Evolutionary conservation across 345 rosid species (phyloP).

Genomic region (Brassica carinata): DNA sequence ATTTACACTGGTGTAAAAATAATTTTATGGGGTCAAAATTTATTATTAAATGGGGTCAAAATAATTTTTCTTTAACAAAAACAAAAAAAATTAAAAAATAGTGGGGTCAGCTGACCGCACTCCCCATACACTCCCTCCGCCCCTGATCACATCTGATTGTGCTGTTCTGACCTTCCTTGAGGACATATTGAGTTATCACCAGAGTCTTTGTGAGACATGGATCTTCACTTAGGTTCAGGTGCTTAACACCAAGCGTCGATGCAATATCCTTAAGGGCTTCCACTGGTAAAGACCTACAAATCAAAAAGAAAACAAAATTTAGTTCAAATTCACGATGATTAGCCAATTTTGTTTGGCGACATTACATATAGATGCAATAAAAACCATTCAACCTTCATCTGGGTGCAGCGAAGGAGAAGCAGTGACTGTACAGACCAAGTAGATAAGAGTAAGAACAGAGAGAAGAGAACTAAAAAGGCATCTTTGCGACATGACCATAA

Average conservation of each 20-base stretch:
- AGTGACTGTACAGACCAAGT: slow-evolving; percentile 4
- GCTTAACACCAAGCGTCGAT: slow-evolving; percentile 33
- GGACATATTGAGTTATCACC: slow-evolving; percentile 30
- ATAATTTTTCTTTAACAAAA: too few relatives aligned
- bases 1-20: too few relatives aligned
- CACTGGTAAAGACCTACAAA: slow-evolving; percentile 22
- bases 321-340: slow-evolving; percentile 7
- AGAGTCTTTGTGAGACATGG: slow-evolving; percentile 41
- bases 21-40: too few relatives aligned
- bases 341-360: background rate
- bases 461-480: background rate
- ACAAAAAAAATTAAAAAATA: too few relatives aligned
- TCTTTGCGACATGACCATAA: slow-evolving; percentile 20
- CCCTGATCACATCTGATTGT: slow-evolving; percentile 24
- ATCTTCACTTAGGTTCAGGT: slow-evolving; percentile 37
- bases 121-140: too few relatives aligned
- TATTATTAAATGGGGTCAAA: too few relatives aligned
- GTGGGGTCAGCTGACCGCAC: too few relatives aligned
- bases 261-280: slow-evolving; percentile 36
- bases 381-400: slow-evolving; percentile 40
- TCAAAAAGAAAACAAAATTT: background rate
- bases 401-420: slow-evolving; percentile 39
- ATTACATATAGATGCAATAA: background rate
- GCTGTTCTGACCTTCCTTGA: slow-evolving; percentile 34
- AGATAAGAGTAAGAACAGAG: slow-evolving; percentile 23